These are phyloP conservation scores for Papiliotrema nemorosa DNA, from an alignment of 1,284 basidiomycete genomes.

Conservation along the genomic window DNA sequence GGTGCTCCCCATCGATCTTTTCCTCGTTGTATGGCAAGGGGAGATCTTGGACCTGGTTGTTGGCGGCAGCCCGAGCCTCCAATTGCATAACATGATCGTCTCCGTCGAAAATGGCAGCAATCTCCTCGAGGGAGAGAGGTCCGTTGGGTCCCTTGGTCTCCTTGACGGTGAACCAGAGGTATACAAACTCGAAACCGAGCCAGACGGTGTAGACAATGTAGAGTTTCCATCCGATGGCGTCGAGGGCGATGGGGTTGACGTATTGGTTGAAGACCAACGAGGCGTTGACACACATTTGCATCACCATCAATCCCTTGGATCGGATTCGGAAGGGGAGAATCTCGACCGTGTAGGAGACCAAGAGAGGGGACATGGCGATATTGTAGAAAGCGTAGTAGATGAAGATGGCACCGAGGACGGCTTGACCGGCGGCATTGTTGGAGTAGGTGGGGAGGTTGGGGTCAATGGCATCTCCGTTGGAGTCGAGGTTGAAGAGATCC, in stretches of 20 bases:
- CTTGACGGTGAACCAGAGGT: slow-evolving; percentile 42
- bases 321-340: slow-evolving; percentile 66
- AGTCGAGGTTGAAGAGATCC: not conserved
- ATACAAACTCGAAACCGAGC: slow-evolving; percentile 44
- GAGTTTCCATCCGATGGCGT: slow-evolving; percentile 64
- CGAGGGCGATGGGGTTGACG: slow-evolving; percentile 69
- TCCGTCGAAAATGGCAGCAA: slow-evolving; percentile 21
- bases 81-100: not conserved
- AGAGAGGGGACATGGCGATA: slow-evolving; percentile 47
- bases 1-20: not conserved
- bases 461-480: not conserved
- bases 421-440: slow-evolving; percentile 24
- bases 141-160: slow-evolving; percentile 45
- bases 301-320: slow-evolving; percentile 69
- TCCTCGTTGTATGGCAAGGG: not conserved
- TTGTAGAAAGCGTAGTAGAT: slow-evolving; percentile 50
- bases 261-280: slow-evolving; percentile 70
- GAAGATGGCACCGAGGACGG: slow-evolving; percentile 40
- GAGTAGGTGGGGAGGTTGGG: slow-evolving; percentile 7
- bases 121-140: slow-evolving; percentile 43
- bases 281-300: slow-evolving; percentile 39
- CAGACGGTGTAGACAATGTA: slow-evolving; percentile 21
- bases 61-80: not conserved
- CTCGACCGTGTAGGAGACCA: slow-evolving; percentile 49
- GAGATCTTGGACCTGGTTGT: not conserved